Conservation (phyloP, 202 grass and related monocot genomes). For the Saccharum hybrid region DNA sequence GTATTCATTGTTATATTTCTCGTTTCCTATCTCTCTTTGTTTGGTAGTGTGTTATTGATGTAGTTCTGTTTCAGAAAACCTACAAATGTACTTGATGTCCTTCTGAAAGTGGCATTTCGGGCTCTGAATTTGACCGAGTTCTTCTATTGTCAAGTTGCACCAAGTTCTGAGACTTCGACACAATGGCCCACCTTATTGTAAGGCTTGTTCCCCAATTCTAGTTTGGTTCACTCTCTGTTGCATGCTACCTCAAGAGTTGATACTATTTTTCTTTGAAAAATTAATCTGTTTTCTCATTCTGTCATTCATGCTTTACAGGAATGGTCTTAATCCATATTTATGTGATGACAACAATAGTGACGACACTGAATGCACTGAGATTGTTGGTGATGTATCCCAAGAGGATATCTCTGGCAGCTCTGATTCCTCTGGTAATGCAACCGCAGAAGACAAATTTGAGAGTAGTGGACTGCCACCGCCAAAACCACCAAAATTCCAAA, state of each 20-base stretch:
- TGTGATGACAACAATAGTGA: constrained; percentile 58
- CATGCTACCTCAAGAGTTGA: neutral
- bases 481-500: constrained; percentile 74
- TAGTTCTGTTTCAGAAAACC: constrained; percentile 63
- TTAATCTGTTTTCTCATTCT: constrained; percentile 27
- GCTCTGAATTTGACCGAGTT: constrained; percentile 77
- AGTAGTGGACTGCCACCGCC: constrained; percentile 42
- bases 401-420: constrained; percentile 66
- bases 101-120: constrained; percentile 71
- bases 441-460: constrained; percentile 56
- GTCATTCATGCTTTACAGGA: constrained; percentile 46
- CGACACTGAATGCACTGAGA: constrained; percentile 55
- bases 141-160: constrained; percentile 73
- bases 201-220: constrained; percentile 31
- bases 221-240: constrained; percentile 11
- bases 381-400: constrained; percentile 55
- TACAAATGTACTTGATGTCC: constrained; percentile 76
- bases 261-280: constrained; percentile 32
- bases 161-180: constrained; percentile 49
- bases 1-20: constrained; percentile 58
- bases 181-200: constrained; percentile 67
- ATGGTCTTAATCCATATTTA: constrained; percentile 42
- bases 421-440: constrained; percentile 61
- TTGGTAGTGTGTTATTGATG: constrained; percentile 40
- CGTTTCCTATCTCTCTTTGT: constrained; percentile 23